These are phyloP conservation scores for Suillus occidentalis DNA, from an alignment of 768 basidiomycete genomes.

Conservation along the genomic window DNA sequence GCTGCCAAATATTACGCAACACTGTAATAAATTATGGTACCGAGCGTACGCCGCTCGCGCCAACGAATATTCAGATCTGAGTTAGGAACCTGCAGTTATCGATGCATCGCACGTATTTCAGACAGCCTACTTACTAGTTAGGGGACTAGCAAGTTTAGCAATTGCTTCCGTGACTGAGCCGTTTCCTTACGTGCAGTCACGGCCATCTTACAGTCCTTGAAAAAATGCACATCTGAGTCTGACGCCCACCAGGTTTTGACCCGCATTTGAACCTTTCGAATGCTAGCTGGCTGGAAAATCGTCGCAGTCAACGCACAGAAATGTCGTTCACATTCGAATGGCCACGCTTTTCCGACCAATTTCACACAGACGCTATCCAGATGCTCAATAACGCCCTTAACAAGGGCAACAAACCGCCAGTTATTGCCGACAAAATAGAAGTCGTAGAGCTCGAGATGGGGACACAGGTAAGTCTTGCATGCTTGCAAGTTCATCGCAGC, in stretches of 20 bases:
- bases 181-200: slow-evolving; percentile 6
- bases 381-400: slow-evolving; percentile 97
- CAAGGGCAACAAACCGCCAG: slow-evolving; percentile 95
- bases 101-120: too few species aligned
- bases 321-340: slow-evolving; percentile 95
- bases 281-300: neutral
- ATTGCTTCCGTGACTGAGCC: slow-evolving; percentile 7
- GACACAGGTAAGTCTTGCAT: slow-evolving; percentile 66
- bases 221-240: slow-evolving; percentile 9
- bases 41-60: too few species aligned
- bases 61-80: too few species aligned
- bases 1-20: too few species aligned
- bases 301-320: slow-evolving; percentile 9
- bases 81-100: too few species aligned
- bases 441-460: slow-evolving; percentile 99
- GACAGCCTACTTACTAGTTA: neutral
- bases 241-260: neutral
- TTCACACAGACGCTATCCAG: slow-evolving; percentile 92
- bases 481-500: neutral
- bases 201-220: neutral
- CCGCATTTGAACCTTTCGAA: neutral
- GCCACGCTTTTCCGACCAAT: slow-evolving; percentile 96
- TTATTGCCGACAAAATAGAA: slow-evolving; percentile 96
- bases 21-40: too few species aligned
- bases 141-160: neutral